Conservation (phyloP, 2,329 filamentous ascomycete genomes). For the Scortechinia acanthostroma region DNA sequence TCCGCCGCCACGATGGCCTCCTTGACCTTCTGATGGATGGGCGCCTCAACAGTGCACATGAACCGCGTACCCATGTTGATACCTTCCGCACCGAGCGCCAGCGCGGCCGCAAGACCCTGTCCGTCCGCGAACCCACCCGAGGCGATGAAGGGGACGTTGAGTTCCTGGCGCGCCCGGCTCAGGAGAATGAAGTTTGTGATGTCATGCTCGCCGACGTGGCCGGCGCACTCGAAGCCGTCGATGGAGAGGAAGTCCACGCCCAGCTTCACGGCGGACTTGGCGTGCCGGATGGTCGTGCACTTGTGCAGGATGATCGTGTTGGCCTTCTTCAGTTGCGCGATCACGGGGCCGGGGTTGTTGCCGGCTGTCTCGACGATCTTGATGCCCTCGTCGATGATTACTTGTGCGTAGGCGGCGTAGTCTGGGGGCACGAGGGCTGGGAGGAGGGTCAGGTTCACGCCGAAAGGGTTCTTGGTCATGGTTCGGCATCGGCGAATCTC, state of each 20-base stretch:
- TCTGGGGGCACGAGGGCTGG: slow-evolving; percentile 84
- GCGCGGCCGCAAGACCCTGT: slow-evolving; percentile 81
- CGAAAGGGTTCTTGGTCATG: slow-evolving; percentile 77
- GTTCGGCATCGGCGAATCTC: slow-evolving; percentile 83
- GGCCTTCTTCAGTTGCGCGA: slow-evolving; percentile 76
- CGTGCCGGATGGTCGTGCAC: slow-evolving; percentile 92
- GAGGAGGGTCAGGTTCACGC: slow-evolving; percentile 89
- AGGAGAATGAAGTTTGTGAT: slow-evolving; percentile 88
- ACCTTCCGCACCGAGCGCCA: slow-evolving; percentile 83
- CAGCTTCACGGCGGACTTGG: slow-evolving; percentile 82
- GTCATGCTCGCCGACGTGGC: slow-evolving; percentile 76
- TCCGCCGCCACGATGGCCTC: slow-evolving; percentile 79
- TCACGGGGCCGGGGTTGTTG: slow-evolving; percentile 84
- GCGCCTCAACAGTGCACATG: slow-evolving; percentile 90
- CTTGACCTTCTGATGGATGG: slow-evolving; percentile 91
- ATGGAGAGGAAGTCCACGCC: slow-evolving; percentile 96
- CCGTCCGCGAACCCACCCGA: slow-evolving; percentile 94
- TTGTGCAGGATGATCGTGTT: slow-evolving; percentile 83
- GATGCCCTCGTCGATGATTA: slow-evolving; percentile 88
- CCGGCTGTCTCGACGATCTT: slow-evolving; percentile 87
- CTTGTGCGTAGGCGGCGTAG: slow-evolving; percentile 85
- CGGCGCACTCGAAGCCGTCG: slow-evolving; percentile 95
- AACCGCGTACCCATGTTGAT: slow-evolving; percentile 99
- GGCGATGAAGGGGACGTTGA: slow-evolving; percentile 86
- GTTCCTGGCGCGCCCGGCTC: slow-evolving; percentile 73